phyloP scores from a whole-genome alignment of 176 grass and related monocot genomes.

The Chrysopogon serrulatus region DNA sequence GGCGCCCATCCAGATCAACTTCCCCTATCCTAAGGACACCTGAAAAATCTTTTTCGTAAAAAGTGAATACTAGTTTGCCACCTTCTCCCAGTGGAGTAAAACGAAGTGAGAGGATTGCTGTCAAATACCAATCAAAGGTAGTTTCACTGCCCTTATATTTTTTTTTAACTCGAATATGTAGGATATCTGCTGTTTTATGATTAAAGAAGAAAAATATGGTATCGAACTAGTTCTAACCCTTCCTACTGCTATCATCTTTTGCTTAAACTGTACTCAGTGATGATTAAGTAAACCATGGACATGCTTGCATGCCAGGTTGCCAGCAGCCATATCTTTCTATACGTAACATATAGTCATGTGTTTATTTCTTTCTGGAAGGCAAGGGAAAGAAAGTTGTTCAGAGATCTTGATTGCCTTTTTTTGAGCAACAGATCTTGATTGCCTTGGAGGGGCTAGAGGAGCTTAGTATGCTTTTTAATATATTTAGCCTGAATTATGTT shows the following conservation, averaged over 20 bases:
- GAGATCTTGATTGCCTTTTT: too few relatives aligned
- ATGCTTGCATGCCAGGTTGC: neutral
- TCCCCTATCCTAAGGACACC: constrained; percentile 22
- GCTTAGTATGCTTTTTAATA: neutral
- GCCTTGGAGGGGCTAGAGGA: neutral
- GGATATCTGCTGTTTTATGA: neutral
- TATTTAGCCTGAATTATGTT: neutral
- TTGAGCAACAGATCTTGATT: too few relatives aligned
- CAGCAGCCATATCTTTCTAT: neutral
- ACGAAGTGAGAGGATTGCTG: constrained; percentile 33
- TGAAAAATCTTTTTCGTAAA: constrained; percentile 29
- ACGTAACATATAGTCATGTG: neutral
- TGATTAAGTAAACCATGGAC: neutral
- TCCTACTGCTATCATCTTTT: neutral
- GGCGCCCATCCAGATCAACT: constrained; percentile 13
- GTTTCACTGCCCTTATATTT: constrained; percentile 12
- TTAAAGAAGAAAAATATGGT: neutral
- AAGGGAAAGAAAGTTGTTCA: neutral
- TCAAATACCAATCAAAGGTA: constrained; percentile 55
- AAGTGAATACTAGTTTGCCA: constrained; percentile 12
- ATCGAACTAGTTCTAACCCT: neutral
- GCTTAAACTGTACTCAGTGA: neutral
- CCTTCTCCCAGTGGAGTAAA: constrained; percentile 31
- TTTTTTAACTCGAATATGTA: neutral
- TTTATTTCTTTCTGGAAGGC: neutral